phyloP scores from a whole-genome alignment of 768 basidiomycete genomes.

The Hortiboletus campestris region DNA sequence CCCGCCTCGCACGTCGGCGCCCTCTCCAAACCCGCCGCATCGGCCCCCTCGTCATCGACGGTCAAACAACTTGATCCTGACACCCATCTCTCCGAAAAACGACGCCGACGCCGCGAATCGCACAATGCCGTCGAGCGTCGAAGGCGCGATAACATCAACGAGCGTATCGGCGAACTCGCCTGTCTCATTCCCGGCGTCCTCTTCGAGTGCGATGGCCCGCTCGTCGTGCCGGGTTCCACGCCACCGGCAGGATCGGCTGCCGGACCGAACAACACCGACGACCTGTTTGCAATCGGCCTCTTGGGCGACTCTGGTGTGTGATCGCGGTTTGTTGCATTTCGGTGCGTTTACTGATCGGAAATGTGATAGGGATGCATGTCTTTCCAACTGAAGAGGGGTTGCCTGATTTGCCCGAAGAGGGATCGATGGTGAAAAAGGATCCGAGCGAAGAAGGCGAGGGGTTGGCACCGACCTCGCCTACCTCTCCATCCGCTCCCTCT shows the following conservation, averaged over 20 bases:
- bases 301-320: constrained; percentile 23
- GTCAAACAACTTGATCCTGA: constrained; percentile 19
- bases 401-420: constrained; percentile 31
- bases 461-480: constrained; percentile 19
- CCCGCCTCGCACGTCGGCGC: constrained; percentile 10
- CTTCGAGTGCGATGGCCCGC: constrained; percentile 53
- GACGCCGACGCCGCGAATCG: constrained; percentile 75
- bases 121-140: constrained; percentile 93
- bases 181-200: constrained; percentile 86
- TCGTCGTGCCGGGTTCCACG: constrained; percentile 16
- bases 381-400: constrained; percentile 25
- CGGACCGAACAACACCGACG: constrained; percentile 16
- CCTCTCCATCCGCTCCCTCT: constrained; percentile 17
- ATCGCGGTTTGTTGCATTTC: neutral
- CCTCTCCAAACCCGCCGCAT: constrained; percentile 12
- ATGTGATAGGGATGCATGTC: constrained; percentile 22
- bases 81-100: constrained; percentile 70
- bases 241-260: constrained; percentile 7
- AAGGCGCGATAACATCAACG: constrained; percentile 90
- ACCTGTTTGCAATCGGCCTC: constrained; percentile 21
- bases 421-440: constrained; percentile 25
- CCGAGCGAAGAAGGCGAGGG: constrained; percentile 31
- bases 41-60: neutral
- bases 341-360: neutral
- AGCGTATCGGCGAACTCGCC: constrained; percentile 89